Evolutionary conservation across 192 early-diverging fungal species (phyloP).

Genomic region (Paraglomus brasilianum): DNA sequence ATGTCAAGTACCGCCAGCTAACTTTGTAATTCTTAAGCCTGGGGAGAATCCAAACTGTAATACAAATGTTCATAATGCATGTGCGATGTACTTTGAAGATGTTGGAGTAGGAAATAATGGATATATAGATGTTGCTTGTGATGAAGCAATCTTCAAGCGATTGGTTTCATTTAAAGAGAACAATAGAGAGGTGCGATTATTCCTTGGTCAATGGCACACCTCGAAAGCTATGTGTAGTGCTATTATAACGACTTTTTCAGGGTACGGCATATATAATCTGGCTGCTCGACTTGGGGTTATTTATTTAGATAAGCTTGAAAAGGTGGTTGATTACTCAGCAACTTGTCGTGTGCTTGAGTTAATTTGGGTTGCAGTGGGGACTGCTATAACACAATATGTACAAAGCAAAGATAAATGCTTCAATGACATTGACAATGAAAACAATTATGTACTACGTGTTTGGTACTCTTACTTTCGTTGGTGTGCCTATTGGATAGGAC

Average conservation of each 20-base stretch:
- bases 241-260: neutral
- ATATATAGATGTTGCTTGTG: neutral
- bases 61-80: constrained; percentile 9
- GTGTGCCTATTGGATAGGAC: neutral
- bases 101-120: neutral
- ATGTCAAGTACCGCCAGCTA: neutral
- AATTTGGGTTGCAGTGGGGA: constrained; percentile 1
- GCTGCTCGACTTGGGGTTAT: neutral
- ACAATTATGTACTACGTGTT: neutral
- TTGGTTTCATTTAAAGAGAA: constrained; percentile 21
- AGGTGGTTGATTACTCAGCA: neutral
- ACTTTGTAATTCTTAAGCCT: constrained; percentile 5
- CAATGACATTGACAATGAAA: too few relatives aligned
- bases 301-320: constrained; percentile 3
- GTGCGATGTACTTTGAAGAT: constrained; percentile 9
- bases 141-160: neutral
- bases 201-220: constrained; percentile 11
- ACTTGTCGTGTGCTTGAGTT: constrained; percentile 10
- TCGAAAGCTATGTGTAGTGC: neutral
- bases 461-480: neutral
- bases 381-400: constrained; percentile 15
- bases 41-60: constrained; percentile 1
- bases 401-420: neutral
- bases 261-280: neutral
- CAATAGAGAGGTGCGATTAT: constrained; percentile 1